phyloP scores from a whole-genome alignment of 192 early-diverging fungal genomes.

The Rhizophagus prolifer region DNA sequence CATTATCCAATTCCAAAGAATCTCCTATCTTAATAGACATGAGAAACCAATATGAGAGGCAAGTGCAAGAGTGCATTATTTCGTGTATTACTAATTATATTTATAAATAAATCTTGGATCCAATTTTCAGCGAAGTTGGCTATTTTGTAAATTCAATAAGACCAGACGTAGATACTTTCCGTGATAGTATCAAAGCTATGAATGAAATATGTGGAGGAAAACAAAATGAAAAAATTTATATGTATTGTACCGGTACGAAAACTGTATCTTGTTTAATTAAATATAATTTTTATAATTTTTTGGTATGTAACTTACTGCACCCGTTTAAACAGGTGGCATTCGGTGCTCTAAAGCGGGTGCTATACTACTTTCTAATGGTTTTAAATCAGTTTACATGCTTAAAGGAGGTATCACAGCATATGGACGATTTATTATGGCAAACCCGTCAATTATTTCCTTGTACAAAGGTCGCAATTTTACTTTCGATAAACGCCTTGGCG shows the following conservation, averaged over 20 bases:
- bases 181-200: conserved; percentile 66
- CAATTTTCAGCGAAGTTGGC: conserved; percentile 55
- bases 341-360: conserved; percentile 80
- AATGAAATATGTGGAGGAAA: conserved; percentile 54
- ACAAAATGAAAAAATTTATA: conserved; percentile 64
- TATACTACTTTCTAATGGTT: conserved; percentile 62
- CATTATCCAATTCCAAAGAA: conserved; percentile 46
- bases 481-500: conserved; percentile 76
- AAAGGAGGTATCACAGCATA: conserved; percentile 78
- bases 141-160: conserved; percentile 68
- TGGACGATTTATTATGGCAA: conserved; percentile 54
- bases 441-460: conserved; percentile 49
- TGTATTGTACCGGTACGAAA: conserved; percentile 68
- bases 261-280: neutral
- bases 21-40: conserved; percentile 68
- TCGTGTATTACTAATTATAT: neutral
- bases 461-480: conserved; percentile 81
- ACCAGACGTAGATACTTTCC: conserved; percentile 72
- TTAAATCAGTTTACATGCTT: conserved; percentile 66
- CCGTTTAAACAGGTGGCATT: conserved; percentile 59
- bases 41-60: conserved; percentile 79
- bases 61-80: conserved; percentile 7
- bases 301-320: neutral
- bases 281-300: neutral
- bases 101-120: neutral